Conservation (phyloP, 306 rosid species). For the Begonia loranthoides region DNA sequence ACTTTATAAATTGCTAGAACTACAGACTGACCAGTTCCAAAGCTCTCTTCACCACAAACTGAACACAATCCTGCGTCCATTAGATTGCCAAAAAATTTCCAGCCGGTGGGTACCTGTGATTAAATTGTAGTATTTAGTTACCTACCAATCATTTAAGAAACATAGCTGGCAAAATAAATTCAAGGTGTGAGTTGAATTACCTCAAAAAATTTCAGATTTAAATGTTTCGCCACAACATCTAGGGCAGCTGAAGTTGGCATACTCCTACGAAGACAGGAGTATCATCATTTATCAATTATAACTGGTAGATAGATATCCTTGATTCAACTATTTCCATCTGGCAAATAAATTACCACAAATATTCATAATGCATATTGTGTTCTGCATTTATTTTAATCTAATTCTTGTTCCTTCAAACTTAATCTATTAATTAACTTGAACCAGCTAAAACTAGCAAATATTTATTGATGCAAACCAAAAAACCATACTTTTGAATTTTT, state of each 20-base stretch:
- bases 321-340: not conserved
- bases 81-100: conserved; percentile 95
- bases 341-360: too few species aligned
- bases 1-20: conserved; percentile 1
- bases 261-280: conserved; percentile 51
- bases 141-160: conserved; percentile 1
- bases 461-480: too few species aligned
- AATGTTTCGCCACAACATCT: conserved; percentile 90
- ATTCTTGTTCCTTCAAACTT: too few species aligned
- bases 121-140: conserved; percentile 8
- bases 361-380: too few species aligned
- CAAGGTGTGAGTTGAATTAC: conserved; percentile 17
- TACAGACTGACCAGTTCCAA: conserved; percentile 75
- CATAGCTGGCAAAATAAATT: not conserved
- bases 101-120: conserved; percentile 89
- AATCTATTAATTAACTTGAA: too few species aligned
- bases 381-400: too few species aligned
- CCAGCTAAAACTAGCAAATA: too few species aligned
- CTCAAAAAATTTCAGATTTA: conserved; percentile 92
- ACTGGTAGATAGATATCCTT: too few species aligned
- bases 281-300: not conserved
- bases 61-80: conserved; percentile 97
- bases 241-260: conserved; percentile 99
- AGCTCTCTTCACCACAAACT: conserved; percentile 97
- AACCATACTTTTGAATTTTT: too few species aligned